phyloP scores from a whole-genome alignment of 176 grass and related monocot genomes.

The Panicum miliaceum region DNA sequence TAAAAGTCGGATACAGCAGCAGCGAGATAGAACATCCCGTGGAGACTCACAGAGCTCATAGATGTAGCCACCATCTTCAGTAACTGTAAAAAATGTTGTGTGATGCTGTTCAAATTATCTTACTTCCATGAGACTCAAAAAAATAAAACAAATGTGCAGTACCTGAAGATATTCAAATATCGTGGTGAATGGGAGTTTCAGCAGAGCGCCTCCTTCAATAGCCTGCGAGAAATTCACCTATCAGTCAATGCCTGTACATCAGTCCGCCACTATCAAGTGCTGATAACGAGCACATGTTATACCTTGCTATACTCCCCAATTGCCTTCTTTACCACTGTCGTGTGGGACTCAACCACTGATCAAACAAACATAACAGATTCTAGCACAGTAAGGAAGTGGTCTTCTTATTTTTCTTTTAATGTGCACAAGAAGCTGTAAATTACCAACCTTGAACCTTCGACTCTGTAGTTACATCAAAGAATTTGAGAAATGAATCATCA shows the following conservation, averaged over 20 bases:
- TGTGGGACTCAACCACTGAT: conserved; percentile 58
- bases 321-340: conserved; percentile 63
- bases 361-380: conserved; percentile 22
- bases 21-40: conserved; percentile 89
- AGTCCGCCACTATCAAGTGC: not conserved
- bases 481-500: conserved; percentile 82
- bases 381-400: not conserved
- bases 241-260: not conserved
- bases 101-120: not conserved
- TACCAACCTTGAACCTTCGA: conserved; percentile 84
- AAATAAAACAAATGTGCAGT: conserved; percentile 2
- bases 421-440: not conserved
- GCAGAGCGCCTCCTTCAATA: conserved; percentile 69
- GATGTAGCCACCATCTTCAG: conserved; percentile 77
- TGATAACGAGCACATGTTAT: not conserved
- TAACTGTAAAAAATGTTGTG: conserved; percentile 52
- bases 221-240: conserved; percentile 63
- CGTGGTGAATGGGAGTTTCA: conserved; percentile 93
- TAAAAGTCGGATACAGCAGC: conserved; percentile 96
- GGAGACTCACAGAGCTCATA: conserved; percentile 56
- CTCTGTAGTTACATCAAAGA: conserved; percentile 69
- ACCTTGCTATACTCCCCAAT: conserved; percentile 70
- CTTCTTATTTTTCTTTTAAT: not conserved
- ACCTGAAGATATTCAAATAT: conserved; percentile 99
- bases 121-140: conserved; percentile 11